Conservation (phyloP, 257 asterid species). For the Capsicum baccatum region DNA sequence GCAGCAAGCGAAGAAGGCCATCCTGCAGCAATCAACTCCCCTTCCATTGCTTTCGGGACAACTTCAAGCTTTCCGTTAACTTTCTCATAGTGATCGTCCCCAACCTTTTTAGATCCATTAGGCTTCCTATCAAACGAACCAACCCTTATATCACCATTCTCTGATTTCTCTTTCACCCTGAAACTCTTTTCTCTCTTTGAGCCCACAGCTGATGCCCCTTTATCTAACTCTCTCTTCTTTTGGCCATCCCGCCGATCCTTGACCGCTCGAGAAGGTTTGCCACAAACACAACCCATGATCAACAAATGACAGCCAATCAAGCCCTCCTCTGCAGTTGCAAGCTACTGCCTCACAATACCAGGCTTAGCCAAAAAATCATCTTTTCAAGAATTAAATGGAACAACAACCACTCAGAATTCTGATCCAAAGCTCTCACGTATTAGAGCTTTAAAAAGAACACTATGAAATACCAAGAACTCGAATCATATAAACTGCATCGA, state of each 20-base stretch:
- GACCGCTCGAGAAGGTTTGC: conserved; percentile 62
- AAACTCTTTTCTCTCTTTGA: conserved; percentile 65
- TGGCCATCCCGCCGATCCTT: conserved; percentile 62
- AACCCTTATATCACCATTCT: conserved; percentile 47
- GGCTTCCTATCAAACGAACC: conserved; percentile 65
- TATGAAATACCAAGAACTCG: conserved; percentile 6
- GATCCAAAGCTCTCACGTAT: conserved; percentile 8
- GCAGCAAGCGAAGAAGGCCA: conserved; percentile 98
- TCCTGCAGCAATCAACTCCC: conserved; percentile 88
- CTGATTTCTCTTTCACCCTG: conserved; percentile 50
- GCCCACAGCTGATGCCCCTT: conserved; percentile 56
- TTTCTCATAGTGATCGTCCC: conserved; percentile 65
- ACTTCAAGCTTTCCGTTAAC: conserved; percentile 45
- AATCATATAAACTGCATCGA: conserved; percentile 30
- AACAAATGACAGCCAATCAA: conserved; percentile 27
- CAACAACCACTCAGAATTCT: neutral
- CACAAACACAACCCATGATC: conserved; percentile 83
- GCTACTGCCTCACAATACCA: conserved; percentile 33
- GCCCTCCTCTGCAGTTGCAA: neutral
- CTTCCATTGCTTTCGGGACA: conserved; percentile 73
- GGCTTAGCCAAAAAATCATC: conserved; percentile 30
- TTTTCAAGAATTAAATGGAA: neutral
- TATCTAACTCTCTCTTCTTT: conserved; percentile 58
- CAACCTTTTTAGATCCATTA: conserved; percentile 65
- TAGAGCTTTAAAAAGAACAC: neutral